Evolutionary conservation across 2,329 filamentous ascomycete genomes (phyloP).

Genomic region (Dothiorella sarmentorum): DNA sequence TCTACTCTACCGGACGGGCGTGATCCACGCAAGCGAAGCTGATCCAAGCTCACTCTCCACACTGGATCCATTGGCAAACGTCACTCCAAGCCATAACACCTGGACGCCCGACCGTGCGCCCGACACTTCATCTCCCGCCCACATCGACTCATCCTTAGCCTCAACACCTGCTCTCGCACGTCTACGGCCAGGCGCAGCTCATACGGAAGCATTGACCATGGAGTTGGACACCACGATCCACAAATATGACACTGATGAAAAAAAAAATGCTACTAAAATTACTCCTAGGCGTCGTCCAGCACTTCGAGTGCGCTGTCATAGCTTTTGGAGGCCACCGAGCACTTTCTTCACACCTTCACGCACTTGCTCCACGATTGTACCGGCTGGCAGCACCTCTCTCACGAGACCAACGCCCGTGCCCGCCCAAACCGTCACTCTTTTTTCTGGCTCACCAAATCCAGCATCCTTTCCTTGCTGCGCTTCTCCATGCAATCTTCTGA

Average conservation of each 20-base stretch:
- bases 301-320: too few relatives aligned
- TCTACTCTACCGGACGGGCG: background rate
- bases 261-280: too few relatives aligned
- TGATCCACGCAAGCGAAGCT: constrained; percentile 12
- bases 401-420: constrained; percentile 61
- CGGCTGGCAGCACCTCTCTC: constrained; percentile 47
- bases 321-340: constrained; percentile 22
- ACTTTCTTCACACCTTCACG: constrained; percentile 38
- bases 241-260: too few relatives aligned
- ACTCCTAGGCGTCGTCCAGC: too few relatives aligned
- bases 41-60: constrained; percentile 10
- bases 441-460: constrained; percentile 44
- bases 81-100: background rate
- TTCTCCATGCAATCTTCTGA: constrained; percentile 44
- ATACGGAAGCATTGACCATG: too few relatives aligned
- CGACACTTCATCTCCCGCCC: background rate
- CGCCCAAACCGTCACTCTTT: constrained; percentile 51
- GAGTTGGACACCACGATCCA: too few relatives aligned
- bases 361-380: constrained; percentile 51
- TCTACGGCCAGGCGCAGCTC: too few relatives aligned
- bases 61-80: constrained; percentile 10
- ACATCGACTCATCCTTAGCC: background rate
- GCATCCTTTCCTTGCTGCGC: constrained; percentile 47
- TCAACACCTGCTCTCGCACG: background rate
- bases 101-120: background rate